Evolutionary conservation across 179 eudicot species (phyloP), one percentile per base, ranked within the genome.

Genomic region (Dionaea muscipula): DNA sequence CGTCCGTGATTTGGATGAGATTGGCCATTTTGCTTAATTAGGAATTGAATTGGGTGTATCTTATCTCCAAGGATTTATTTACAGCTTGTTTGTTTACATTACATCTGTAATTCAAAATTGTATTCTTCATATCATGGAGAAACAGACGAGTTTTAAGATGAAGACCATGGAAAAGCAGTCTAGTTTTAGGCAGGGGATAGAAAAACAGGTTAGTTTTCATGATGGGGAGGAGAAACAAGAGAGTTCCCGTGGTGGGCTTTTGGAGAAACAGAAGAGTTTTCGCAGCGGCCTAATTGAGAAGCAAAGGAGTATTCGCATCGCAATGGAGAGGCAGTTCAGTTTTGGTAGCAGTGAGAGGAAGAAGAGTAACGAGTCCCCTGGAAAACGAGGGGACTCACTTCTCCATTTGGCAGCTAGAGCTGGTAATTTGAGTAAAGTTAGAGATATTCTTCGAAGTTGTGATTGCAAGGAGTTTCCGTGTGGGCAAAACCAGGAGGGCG

Each of bases 401-500:
- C 77, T 88, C 55, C 96, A 88, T 75, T 71, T 81, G 68, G 82
- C 74, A 47, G 88, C 81, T 20, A 72, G 96, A 71, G 81, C 81
- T 13, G 94, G 96, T 61, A 78, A 85, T 76, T 49, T 86, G 70
- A 59, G 44, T 31, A 78, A 60, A 63, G 74, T 85, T 55, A 80
- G 67, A 46, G 91, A 75, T 36, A 68, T 72, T 51, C 46, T 86
- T 31, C 78, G 71, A 67, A 78, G 68, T 62, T 69, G 68, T 63
- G 84, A 70, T 40, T 62, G 72, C 62, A 82, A 26, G 70, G 80
- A 70, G 41, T 61, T 82, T 72, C 51, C 80, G 49, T 62, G 87
- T 14, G 78, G 68, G 74, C 85, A 79, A 65, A 93, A 93, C 64
- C 84, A 67, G 56, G 96, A 82, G 58, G 94, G 86, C 4, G 99